phyloP scores from a whole-genome alignment of 495 filamentous ascomycete species.

The Lophium mytilinum region DNA sequence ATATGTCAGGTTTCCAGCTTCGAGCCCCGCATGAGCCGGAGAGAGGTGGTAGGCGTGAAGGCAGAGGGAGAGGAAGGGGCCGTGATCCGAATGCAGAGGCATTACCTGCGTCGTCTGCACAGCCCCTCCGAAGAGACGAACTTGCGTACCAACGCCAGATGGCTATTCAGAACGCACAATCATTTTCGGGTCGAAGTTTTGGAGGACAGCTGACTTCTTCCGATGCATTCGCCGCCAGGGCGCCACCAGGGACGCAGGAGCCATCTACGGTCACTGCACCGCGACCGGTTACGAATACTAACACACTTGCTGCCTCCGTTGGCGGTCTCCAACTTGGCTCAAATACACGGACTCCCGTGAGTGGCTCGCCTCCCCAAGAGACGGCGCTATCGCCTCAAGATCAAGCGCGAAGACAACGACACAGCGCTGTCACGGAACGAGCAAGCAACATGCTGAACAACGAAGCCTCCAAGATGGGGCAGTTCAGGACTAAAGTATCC shows the following conservation, averaged over 20 bases:
- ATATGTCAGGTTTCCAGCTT: constrained; percentile 78
- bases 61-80: constrained; percentile 44
- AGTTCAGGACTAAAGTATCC: constrained; percentile 73
- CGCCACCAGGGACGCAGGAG: constrained; percentile 25
- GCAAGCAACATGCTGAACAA: constrained; percentile 72
- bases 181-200: constrained; percentile 67
- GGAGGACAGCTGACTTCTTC: constrained; percentile 65
- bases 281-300: constrained; percentile 25
- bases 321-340: constrained; percentile 7
- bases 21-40: constrained; percentile 60
- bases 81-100: constrained; percentile 73
- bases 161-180: constrained; percentile 81
- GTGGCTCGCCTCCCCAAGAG: not conserved
- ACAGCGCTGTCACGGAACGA: constrained; percentile 74
- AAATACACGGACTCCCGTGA: not conserved
- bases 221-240: constrained; percentile 42
- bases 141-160: constrained; percentile 88
- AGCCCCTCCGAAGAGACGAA: constrained; percentile 77
- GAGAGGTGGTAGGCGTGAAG: constrained; percentile 48
- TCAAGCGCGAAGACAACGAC: constrained; percentile 68
- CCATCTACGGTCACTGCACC: constrained; percentile 37
- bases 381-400: constrained; percentile 51
- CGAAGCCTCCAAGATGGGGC: constrained; percentile 57
- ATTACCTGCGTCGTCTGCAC: constrained; percentile 67
- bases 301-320: constrained; percentile 6